Conservation (phyloP, 371 early-diverging fungal genomes). For the Rhizopus microsporus region DNA sequence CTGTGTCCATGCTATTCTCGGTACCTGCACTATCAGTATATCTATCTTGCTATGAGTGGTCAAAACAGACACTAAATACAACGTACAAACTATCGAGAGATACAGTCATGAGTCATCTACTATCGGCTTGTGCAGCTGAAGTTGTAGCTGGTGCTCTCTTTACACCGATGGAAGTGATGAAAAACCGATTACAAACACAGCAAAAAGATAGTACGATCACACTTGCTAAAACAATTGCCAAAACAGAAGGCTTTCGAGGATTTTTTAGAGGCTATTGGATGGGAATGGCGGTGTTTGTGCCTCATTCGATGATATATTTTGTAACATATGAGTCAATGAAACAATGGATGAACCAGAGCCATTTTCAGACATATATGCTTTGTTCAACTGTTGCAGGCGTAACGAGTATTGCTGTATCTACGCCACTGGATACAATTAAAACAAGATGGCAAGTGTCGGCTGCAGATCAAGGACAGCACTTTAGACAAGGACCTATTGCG, state of each 20-base stretch:
- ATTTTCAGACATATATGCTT: conserved; percentile 52
- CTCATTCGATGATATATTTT: conserved; percentile 72
- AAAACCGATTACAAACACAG: conserved; percentile 64
- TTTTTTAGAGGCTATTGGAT: conserved; percentile 79
- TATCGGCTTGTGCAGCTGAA: conserved; percentile 61
- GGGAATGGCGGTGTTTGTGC: conserved; percentile 71
- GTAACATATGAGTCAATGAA: conserved; percentile 78
- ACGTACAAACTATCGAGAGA: conserved; percentile 9
- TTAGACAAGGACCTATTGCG: conserved; percentile 28
- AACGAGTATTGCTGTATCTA: conserved; percentile 60
- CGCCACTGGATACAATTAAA: conserved; percentile 79
- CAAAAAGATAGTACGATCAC: not conserved
- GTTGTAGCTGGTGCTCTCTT: conserved; percentile 56
- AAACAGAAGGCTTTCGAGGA: conserved; percentile 62
- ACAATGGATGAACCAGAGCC: conserved; percentile 21
- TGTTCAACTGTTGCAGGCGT: conserved; percentile 66
- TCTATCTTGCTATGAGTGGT: conserved; percentile 69
- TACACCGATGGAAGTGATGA: conserved; percentile 88
- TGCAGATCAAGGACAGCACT: conserved; percentile 34
- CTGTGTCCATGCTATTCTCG: conserved; percentile 68
- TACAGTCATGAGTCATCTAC: conserved; percentile 45
- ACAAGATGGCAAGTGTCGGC: conserved; percentile 78
- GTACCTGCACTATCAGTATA: conserved; percentile 79
- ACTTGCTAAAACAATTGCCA: conserved; percentile 43
- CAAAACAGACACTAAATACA: conserved; percentile 48